Conservation (phyloP, 2,329 filamentous ascomycete species). For the Fusarium sp. region DNA sequence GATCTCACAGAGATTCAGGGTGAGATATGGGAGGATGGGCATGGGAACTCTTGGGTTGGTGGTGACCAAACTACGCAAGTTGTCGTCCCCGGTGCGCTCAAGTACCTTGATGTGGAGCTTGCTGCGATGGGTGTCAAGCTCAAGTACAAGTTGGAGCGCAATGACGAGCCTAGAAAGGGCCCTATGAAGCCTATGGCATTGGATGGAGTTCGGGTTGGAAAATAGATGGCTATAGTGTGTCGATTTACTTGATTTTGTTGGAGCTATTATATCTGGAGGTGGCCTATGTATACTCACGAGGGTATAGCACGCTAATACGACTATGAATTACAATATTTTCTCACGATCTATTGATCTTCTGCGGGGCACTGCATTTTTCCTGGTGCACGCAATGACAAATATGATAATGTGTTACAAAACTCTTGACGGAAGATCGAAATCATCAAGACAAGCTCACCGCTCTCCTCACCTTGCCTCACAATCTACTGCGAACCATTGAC, state of each 20-base stretch:
- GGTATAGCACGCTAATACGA: conserved; percentile 36
- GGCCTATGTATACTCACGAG: conserved; percentile 27
- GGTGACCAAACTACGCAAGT: conserved; percentile 92
- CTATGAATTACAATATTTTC: conserved; percentile 20
- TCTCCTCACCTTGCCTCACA: background rate
- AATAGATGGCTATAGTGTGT: conserved; percentile 37
- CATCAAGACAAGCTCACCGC: conserved; percentile 1
- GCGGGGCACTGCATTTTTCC: background rate
- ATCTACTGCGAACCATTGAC: background rate
- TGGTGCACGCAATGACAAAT: background rate
- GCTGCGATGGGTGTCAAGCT: conserved; percentile 96
- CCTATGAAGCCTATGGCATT: conserved; percentile 56
- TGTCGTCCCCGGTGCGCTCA: conserved; percentile 90
- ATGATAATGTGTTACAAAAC: background rate
- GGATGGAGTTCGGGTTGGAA: conserved; percentile 45
- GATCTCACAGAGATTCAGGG: conserved; percentile 60
- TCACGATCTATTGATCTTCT: background rate
- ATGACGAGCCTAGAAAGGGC: conserved; percentile 72
- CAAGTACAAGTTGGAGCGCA: conserved; percentile 77
- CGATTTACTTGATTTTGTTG: conserved; percentile 34
- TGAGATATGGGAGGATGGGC: conserved; percentile 92
- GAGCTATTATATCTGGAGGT: conserved; percentile 31
- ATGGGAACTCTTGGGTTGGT: conserved; percentile 84
- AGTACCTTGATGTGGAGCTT: conserved; percentile 93
- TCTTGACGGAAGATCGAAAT: background rate